Percentiles rank a stretch among this genome's conserved stretches.
Conservation (phyloP, 345 rosid species). For the Syzygium oleosum region DNA sequence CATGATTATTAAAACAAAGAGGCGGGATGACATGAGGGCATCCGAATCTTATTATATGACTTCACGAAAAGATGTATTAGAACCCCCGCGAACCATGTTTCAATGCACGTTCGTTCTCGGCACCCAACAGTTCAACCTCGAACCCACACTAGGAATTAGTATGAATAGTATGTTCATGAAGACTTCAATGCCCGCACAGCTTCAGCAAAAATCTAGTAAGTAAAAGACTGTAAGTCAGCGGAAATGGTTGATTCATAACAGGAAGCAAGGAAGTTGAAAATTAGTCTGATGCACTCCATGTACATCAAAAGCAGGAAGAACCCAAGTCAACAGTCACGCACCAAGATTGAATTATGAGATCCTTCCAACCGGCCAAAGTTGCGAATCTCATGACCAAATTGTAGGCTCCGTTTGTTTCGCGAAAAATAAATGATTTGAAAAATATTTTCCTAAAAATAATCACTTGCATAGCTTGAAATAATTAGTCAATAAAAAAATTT, state of each 20-base stretch:
- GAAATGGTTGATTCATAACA: background rate
- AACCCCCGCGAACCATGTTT: background rate
- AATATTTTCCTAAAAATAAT: background rate
- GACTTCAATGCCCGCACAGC: constrained; percentile 32
- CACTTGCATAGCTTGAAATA: background rate
- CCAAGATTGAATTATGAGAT: background rate
- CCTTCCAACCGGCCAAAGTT: background rate
- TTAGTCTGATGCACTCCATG: background rate
- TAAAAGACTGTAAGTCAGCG: background rate
- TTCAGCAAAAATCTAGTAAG: constrained; percentile 32
- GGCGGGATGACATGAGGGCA: background rate
- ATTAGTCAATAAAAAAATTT: background rate
- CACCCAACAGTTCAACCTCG: background rate
- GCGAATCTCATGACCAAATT: background rate
- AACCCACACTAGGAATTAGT: background rate
- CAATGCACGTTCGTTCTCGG: background rate
- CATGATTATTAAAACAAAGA: background rate
- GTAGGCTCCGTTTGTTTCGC: background rate
- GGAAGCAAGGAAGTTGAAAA: background rate
- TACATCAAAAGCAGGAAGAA: background rate
- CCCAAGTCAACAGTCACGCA: background rate
- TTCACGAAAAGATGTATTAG: background rate
- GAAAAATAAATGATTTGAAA: background rate
- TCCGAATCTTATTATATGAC: background rate
- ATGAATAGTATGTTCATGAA: constrained; percentile 2